A percentile compares a stretch with the other conserved stretches of the same genome.
phyloP scores from a whole-genome alignment of 2,329 filamentous ascomycete genomes.

The Thelonectria olida region DNA sequence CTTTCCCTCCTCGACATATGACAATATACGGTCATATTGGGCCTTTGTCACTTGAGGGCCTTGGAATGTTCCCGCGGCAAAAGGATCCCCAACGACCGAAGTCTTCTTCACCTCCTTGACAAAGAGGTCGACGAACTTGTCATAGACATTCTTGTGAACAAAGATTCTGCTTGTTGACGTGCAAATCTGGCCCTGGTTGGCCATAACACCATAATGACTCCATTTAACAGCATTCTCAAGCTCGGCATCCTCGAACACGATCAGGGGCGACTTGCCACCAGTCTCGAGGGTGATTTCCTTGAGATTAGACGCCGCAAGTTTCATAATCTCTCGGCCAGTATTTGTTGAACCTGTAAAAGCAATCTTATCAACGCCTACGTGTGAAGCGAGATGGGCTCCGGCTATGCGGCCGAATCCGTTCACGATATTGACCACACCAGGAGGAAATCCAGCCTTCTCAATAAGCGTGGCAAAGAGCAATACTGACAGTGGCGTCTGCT shows the following conservation, averaged over 20 bases:
- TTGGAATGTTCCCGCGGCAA: constrained; percentile 74
- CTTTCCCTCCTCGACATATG: constrained; percentile 75
- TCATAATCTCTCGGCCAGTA: constrained; percentile 80
- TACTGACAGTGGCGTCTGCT: constrained; percentile 73
- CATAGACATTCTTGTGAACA: constrained; percentile 68
- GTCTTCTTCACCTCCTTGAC: constrained; percentile 51
- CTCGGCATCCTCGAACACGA: constrained; percentile 74
- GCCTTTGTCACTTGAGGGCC: constrained; percentile 77
- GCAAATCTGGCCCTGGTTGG: constrained; percentile 72
- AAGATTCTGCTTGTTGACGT: constrained; percentile 71
- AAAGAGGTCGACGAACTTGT: constrained; percentile 71
- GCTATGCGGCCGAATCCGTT: constrained; percentile 76
- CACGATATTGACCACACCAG: constrained; percentile 80
- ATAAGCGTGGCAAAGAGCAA: constrained; percentile 73
- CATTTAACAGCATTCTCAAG: constrained; percentile 73
- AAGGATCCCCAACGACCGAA: constrained; percentile 70
- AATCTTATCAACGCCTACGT: constrained; percentile 77
- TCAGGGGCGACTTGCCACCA: constrained; percentile 71
- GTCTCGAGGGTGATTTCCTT: constrained; percentile 75
- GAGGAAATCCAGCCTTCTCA: constrained; percentile 78
- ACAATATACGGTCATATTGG: constrained; percentile 75
- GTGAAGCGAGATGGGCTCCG: constrained; percentile 73
- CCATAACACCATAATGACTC: constrained; percentile 61
- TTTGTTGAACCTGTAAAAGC: constrained; percentile 81
- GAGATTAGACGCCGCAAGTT: constrained; percentile 62